Conservation (phyloP, 345 rosid species). For the Gossypium mustelinum region DNA sequence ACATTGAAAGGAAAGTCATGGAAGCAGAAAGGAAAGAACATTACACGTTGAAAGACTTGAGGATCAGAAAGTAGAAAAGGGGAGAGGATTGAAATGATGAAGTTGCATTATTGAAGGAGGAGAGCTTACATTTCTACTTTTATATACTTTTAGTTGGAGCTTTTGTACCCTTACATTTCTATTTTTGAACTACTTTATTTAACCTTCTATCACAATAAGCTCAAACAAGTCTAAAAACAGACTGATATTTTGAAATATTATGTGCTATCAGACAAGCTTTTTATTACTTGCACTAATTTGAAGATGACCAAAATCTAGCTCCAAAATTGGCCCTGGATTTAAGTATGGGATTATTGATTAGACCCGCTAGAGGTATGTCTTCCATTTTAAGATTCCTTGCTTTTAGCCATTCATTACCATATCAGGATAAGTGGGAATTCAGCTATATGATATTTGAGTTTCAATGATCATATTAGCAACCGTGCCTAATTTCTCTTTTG, state of each 20-base stretch:
- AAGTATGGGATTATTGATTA: background rate
- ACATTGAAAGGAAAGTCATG: background rate
- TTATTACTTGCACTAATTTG: background rate
- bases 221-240: background rate
- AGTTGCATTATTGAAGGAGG: background rate
- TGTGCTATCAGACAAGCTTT: constrained; percentile 1
- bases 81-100: constrained; percentile 4
- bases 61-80: background rate
- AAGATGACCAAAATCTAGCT: background rate
- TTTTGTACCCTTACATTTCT: background rate
- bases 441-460: background rate
- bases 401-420: background rate
- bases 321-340: background rate
- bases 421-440: background rate
- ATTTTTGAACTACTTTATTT: background rate
- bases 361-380: background rate
- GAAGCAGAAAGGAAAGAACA: background rate
- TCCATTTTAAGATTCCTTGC: background rate
- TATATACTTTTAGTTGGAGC: background rate
- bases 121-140: constrained; percentile 3
- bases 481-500: background rate
- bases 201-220: background rate
- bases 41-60: background rate
- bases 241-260: background rate
- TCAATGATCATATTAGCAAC: background rate